Conservation (phyloP, 345 rosid species). For the Camelina sativa region DNA sequence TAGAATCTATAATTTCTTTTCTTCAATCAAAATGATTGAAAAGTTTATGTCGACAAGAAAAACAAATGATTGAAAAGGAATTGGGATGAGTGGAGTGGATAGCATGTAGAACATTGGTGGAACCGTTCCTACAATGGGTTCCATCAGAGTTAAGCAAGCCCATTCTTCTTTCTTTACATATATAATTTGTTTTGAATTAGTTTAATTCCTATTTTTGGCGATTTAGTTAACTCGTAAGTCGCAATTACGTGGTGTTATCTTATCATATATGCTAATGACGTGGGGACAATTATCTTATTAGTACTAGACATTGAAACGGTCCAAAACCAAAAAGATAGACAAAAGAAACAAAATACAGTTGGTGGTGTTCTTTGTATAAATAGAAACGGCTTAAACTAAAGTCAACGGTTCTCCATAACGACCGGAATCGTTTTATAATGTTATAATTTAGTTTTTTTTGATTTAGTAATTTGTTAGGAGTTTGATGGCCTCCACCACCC, state of each 20-base stretch:
- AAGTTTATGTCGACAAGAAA: background rate
- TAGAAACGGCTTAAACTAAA: conserved; percentile 40
- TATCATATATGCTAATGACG: conserved; percentile 40
- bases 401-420: conserved; percentile 46
- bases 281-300: conserved; percentile 38
- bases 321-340: conserved; percentile 21
- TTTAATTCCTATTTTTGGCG: conserved; percentile 7
- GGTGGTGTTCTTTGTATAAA: conserved; percentile 36
- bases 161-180: conserved; percentile 8
- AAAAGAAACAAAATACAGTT: background rate
- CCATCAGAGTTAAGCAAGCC: conserved; percentile 30
- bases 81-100: conserved; percentile 39
- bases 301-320: conserved; percentile 33
- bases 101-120: conserved; percentile 35
- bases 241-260: conserved; percentile 30
- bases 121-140: conserved; percentile 33
- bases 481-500: conserved; percentile 48
- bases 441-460: conserved; percentile 30
- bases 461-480: conserved; percentile 19
- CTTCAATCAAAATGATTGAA: conserved; percentile 4
- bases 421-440: conserved; percentile 41
- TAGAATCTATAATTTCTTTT: background rate
- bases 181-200: background rate
- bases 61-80: conserved; percentile 12
- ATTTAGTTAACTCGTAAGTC: conserved; percentile 13